phyloP scores from a whole-genome alignment of 2,329 filamentous ascomycete species.

The Claviceps citrina region DNA sequence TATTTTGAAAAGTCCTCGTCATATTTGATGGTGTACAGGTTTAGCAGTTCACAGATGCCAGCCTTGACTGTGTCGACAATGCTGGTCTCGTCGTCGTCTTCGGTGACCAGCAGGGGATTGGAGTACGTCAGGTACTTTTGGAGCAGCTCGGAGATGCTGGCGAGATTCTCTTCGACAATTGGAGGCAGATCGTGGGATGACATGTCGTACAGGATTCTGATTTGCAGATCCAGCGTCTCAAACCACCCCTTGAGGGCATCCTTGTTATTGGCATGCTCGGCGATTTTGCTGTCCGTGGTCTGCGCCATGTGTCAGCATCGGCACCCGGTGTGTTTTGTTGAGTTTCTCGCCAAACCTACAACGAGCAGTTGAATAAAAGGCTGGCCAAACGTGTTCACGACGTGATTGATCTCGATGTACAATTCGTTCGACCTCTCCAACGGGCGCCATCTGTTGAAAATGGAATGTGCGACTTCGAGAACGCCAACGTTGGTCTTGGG shows the following conservation, averaged over 20 bases:
- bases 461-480: conserved; percentile 91
- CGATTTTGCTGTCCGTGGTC: conserved; percentile 56
- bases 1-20: conserved; percentile 81
- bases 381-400: conserved; percentile 66
- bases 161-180: conserved; percentile 80
- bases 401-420: conserved; percentile 92
- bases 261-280: conserved; percentile 61
- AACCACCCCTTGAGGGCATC: conserved; percentile 62
- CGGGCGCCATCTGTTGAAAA: conserved; percentile 91
- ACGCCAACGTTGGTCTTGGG: conserved; percentile 82
- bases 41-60: conserved; percentile 80
- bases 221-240: conserved; percentile 68
- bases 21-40: conserved; percentile 86
- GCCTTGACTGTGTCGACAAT: conserved; percentile 76
- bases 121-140: conserved; percentile 89
- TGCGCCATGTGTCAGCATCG: conserved; percentile 15
- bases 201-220: conserved; percentile 90
- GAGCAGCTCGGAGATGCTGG: conserved; percentile 59
- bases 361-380: conserved; percentile 71
- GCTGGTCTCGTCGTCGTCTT: conserved; percentile 80
- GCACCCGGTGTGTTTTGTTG: conserved; percentile 7
- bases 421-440: conserved; percentile 85
- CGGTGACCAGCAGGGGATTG: conserved; percentile 65
- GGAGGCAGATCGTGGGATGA: conserved; percentile 95
- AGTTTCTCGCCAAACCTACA: conserved; percentile 28